Conservation (phyloP, 495 filamentous ascomycete genomes). For the Immersiella caudata region DNA sequence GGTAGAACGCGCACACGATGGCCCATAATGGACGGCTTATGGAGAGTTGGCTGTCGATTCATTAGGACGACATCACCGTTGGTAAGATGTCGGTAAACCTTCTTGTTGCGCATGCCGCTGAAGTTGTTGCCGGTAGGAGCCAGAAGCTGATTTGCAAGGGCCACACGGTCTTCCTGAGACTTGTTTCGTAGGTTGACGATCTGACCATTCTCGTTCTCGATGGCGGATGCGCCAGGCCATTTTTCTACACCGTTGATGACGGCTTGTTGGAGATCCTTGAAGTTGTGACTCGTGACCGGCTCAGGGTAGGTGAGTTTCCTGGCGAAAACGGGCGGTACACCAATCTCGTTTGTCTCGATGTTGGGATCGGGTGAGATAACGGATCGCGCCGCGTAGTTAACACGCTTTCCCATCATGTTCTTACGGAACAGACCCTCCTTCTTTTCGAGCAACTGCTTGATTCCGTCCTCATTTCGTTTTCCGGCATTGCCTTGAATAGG, state of each 20-base stretch:
- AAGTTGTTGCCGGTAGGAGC: slow-evolving; percentile 79
- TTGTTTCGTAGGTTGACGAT: slow-evolving; percentile 86
- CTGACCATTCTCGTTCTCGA: slow-evolving; percentile 94
- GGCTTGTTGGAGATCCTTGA: slow-evolving; percentile 91
- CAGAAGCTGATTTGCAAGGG: slow-evolving; percentile 87
- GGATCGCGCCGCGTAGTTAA: slow-evolving; percentile 96
- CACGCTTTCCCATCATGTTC: slow-evolving; percentile 99
- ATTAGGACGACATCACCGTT: slow-evolving; percentile 97
- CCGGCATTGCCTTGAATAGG: slow-evolving; percentile 73
- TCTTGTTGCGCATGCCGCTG: slow-evolving; percentile 85
- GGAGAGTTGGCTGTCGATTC: slow-evolving; percentile 99
- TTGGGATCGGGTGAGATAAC: slow-evolving; percentile 99
- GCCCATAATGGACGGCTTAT: slow-evolving; percentile 99
- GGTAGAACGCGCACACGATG: slow-evolving; percentile 91
- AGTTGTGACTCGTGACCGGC: slow-evolving; percentile 95
- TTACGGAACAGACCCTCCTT: slow-evolving; percentile 98
- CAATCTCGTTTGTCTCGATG: slow-evolving; percentile 98
- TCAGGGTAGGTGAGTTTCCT: slow-evolving; percentile 96
- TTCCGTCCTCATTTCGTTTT: slow-evolving; percentile 74
- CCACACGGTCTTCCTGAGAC: slow-evolving; percentile 77
- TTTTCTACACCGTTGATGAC: slow-evolving; percentile 90
- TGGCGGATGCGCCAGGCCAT: slow-evolving; percentile 91
- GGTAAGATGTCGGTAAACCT: slow-evolving; percentile 92
- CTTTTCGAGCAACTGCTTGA: slow-evolving; percentile 98
- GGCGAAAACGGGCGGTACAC: slow-evolving; percentile 95